Percentiles rank a stretch among this genome's conserved stretches.
Conservation (phyloP, 2,329 filamentous ascomycete species). For the Fusarium nematophilum region DNA sequence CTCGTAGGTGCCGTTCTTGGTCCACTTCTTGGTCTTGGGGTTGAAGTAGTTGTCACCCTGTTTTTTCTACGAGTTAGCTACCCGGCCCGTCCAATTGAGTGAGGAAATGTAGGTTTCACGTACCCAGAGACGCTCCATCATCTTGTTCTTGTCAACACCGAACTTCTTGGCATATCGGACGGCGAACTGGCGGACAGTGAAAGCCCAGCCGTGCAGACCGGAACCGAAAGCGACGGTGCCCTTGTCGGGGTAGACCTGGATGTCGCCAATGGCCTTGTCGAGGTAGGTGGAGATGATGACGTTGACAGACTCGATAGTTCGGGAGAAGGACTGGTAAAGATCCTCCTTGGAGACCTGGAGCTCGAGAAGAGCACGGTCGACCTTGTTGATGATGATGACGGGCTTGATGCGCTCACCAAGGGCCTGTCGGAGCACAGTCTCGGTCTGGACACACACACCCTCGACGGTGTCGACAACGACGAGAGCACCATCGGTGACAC, state of each 20-base stretch:
- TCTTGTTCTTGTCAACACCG: conserved; percentile 99
- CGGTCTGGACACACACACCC: conserved; percentile 99
- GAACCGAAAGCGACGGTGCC: conserved; percentile 99
- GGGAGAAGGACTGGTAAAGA: conserved; percentile 99
- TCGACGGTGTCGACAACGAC: conserved; percentile 99
- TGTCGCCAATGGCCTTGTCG: conserved; percentile 96
- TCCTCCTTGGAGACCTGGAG: conserved; percentile 99
- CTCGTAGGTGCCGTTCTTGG: conserved; percentile 84
- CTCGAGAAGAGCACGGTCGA: conserved; percentile 99
- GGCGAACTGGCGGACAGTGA: conserved; percentile 98
- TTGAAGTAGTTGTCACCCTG: conserved; percentile 99
- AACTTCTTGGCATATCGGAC: conserved; percentile 99
- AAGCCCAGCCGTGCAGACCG: conserved; percentile 99
- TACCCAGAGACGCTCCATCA: conserved; percentile 99
- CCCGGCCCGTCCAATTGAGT: too few relatives aligned
- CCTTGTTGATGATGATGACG: conserved; percentile 99
- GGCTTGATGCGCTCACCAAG: conserved; percentile 99
- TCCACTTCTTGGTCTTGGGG: conserved; percentile 99
- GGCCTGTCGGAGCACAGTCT: conserved; percentile 99
- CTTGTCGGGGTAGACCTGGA: conserved; percentile 98
- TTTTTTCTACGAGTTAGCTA: too few relatives aligned
- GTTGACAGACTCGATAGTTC: conserved; percentile 99
- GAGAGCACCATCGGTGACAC: conserved; percentile 99
- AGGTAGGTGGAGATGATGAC: conserved; percentile 99
- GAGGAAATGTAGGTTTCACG: too few relatives aligned